Percentiles rank a stretch among this genome's conserved stretches.
These are phyloP conservation scores for Stentor coeruleus DNA, from an alignment of 73 alveolate species.

Conservation along the genomic window DNA sequence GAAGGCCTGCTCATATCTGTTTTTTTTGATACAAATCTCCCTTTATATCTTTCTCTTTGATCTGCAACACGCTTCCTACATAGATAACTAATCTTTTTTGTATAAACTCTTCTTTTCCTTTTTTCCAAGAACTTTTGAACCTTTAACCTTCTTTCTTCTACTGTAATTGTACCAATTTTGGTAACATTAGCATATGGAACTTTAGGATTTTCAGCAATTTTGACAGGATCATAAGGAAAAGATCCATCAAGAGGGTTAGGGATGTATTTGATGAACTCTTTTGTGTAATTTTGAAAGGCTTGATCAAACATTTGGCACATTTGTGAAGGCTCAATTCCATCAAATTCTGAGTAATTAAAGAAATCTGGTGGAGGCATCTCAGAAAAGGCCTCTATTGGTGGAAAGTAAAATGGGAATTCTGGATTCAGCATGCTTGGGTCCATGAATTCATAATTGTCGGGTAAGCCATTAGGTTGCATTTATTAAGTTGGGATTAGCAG, in stretches of 20 bases:
- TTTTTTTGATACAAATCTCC: constrained; percentile 31
- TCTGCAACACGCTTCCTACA: constrained; percentile 43
- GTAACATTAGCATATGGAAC: neutral
- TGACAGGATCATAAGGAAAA: neutral
- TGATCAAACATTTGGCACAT: neutral
- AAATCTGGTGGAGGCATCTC: neutral
- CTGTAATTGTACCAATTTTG: constrained; percentile 27
- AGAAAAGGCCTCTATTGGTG: neutral
- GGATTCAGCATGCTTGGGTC: neutral
- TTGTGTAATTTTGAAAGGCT: neutral
- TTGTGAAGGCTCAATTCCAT: neutral
- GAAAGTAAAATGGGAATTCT: neutral
- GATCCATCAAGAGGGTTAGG: neutral
- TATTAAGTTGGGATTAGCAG: too few relatives aligned
- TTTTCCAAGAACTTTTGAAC: constrained; percentile 37
- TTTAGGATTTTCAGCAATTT: neutral
- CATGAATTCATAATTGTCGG: neutral
- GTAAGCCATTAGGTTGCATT: neutral
- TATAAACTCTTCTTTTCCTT: constrained; percentile 31
- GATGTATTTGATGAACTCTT: neutral
- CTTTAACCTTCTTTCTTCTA: constrained; percentile 27
- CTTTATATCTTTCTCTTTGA: constrained; percentile 32
- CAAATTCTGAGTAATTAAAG: neutral
- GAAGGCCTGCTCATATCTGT: neutral
- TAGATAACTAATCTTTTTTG: constrained; percentile 30